Conservation (phyloP, 2,329 filamentous ascomycete species). For the Tolypocladium inflatum region DNA sequence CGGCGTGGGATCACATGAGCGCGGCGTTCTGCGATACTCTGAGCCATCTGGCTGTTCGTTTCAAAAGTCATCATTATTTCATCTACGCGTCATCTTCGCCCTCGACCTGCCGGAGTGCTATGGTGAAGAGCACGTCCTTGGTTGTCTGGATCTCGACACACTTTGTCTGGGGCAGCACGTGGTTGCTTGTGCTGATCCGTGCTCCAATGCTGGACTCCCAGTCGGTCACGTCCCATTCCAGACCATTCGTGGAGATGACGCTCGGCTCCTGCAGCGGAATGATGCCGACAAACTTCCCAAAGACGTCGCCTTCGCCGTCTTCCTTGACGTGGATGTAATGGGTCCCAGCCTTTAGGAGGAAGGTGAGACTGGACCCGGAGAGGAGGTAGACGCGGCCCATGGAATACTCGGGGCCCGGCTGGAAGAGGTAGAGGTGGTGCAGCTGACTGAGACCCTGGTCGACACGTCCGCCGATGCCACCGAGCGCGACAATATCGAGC, state of each 20-base stretch:
- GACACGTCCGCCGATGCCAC: conserved; percentile 79
- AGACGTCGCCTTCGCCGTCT: conserved; percentile 35
- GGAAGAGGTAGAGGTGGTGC: conserved; percentile 68
- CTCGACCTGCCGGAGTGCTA: conserved; percentile 44
- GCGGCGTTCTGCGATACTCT: conserved; percentile 3
- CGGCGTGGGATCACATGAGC: conserved; percentile 2
- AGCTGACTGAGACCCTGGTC: conserved; percentile 88
- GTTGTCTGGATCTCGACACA: conserved; percentile 55
- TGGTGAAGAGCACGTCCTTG: conserved; percentile 62
- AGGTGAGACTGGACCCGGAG: conserved; percentile 72
- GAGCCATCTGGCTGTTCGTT: background rate
- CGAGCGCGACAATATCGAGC: conserved; percentile 67
- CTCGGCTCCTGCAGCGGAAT: conserved; percentile 74
- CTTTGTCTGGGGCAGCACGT: conserved; percentile 49
- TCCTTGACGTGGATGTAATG: conserved; percentile 60
- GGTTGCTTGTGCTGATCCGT: conserved; percentile 71
- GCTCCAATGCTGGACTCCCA: conserved; percentile 74
- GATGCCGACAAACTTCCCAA: conserved; percentile 77
- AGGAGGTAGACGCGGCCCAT: conserved; percentile 64
- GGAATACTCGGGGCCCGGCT: conserved; percentile 37
- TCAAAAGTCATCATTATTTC: background rate
- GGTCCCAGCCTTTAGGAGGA: conserved; percentile 60
- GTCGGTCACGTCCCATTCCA: conserved; percentile 83
- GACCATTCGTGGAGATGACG: conserved; percentile 65
- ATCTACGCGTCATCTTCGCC: conserved; percentile 22